These are phyloP conservation scores for Calonectria montana DNA, from an alignment of 2,329 filamentous ascomycete genomes.

Conservation along the genomic window DNA sequence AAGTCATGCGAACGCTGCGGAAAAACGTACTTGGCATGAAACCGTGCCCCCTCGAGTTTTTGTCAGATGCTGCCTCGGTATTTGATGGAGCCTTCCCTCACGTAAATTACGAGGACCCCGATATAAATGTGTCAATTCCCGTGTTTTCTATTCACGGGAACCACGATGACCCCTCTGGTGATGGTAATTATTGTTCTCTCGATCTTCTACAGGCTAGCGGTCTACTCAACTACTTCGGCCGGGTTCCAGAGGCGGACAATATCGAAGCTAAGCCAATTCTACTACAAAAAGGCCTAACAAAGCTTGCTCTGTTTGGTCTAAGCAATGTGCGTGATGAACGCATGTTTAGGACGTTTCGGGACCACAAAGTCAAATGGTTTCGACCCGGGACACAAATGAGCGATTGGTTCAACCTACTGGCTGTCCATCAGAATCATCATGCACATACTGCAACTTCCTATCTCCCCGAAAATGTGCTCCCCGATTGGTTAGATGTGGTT, in stretches of 20 bases:
- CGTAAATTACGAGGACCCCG: conserved; percentile 97
- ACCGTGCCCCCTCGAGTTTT: conserved; percentile 92
- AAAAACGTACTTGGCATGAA: conserved; percentile 96
- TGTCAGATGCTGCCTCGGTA: conserved; percentile 91
- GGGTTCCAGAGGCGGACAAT: conserved; percentile 93
- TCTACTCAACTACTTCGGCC: conserved; percentile 94
- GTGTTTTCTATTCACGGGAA: conserved; percentile 99
- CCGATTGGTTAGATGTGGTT: conserved; percentile 89
- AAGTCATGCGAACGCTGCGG: conserved; percentile 94
- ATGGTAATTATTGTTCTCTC: conserved; percentile 90
- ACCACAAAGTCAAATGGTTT: conserved; percentile 94
- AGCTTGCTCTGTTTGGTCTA: conserved; percentile 91
- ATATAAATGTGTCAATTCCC: conserved; percentile 97
- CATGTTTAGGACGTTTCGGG: conserved; percentile 91
- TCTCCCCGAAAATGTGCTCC: conserved; percentile 91
- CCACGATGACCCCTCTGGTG: conserved; percentile 97
- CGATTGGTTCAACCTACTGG: conserved; percentile 97
- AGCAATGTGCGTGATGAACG: conserved; percentile 97
- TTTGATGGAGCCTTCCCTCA: conserved; percentile 92
- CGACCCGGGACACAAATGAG: conserved; percentile 80
- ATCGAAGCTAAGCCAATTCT: conserved; percentile 92
- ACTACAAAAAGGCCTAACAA: conserved; percentile 92
- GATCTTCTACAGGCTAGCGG: conserved; percentile 93
- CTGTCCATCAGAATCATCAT: conserved; percentile 96
- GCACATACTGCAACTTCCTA: conserved; percentile 94